Percentiles rank a stretch among this genome's conserved stretches.
Conservation (phyloP, 495 filamentous ascomycete genomes). For the Pseudoneurospora amorphoporcata region DNA sequence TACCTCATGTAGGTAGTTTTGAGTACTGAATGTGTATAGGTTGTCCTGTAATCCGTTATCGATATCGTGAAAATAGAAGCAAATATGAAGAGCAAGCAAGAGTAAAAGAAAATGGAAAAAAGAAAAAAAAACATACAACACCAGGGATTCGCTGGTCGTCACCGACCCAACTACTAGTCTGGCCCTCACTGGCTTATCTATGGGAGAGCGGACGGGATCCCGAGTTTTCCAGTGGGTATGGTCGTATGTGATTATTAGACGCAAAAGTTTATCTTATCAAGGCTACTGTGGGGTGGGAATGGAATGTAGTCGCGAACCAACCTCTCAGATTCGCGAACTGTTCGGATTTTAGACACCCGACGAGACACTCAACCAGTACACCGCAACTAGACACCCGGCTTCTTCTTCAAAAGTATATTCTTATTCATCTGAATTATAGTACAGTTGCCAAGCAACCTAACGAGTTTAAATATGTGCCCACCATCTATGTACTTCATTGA, state of each 20-base stretch:
- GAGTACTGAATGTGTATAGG: too few relatives aligned
- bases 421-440: not conserved
- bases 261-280: not conserved
- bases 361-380: not conserved
- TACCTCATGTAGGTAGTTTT: too few relatives aligned
- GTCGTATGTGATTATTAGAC: constrained; percentile 24
- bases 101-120: not conserved
- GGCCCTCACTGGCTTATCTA: constrained; percentile 26
- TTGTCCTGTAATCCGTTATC: too few relatives aligned
- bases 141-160: constrained; percentile 28
- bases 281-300: not conserved
- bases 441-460: not conserved
- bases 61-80: too few relatives aligned
- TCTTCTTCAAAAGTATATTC: not conserved
- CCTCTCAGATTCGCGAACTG: not conserved
- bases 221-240: constrained; percentile 34
- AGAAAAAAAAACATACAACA: constrained; percentile 13
- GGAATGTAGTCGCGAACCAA: not conserved
- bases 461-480: not conserved
- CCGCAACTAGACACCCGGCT: not conserved
- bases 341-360: not conserved
- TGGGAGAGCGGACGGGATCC: constrained; percentile 43
- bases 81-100: too few relatives aligned
- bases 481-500: not conserved
- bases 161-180: constrained; percentile 40